These are phyloP conservation scores for Fusarium avenaceum DNA, from an alignment of 2,329 filamentous ascomycete genomes.

Conservation along the genomic window DNA sequence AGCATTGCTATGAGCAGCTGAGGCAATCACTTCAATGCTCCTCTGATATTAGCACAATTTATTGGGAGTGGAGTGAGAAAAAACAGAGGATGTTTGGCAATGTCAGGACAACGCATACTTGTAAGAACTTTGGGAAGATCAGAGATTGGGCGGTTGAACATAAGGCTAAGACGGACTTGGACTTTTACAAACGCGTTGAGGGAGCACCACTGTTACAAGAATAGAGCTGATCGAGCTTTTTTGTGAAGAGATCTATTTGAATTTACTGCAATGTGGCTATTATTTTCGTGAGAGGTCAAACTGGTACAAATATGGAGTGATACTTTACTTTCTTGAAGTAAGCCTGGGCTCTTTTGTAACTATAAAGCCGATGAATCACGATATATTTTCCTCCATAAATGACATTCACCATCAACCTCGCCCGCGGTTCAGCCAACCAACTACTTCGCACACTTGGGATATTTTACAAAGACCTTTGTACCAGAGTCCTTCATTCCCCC, in stretches of 20 bases:
- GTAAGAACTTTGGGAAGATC: conserved; percentile 17
- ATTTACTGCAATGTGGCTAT: no score
- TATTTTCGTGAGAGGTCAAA: no score
- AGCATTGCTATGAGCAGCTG: conserved; percentile 17
- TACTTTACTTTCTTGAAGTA: no score
- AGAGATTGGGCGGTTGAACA: conserved; percentile 14
- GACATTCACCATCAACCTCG: no score
- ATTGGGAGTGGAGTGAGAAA: conserved; percentile 19
- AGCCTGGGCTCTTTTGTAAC: no score
- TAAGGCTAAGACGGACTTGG: conserved; percentile 14
- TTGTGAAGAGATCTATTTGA: no score
- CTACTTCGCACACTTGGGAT: conserved; percentile 17
- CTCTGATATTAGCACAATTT: conserved; percentile 10
- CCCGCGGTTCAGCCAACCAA: accelerated
- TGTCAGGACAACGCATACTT: conserved; percentile 15
- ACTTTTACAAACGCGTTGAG: conserved; percentile 6
- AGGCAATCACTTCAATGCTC: conserved; percentile 18
- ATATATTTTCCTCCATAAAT: no score
- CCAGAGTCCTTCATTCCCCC: conserved; percentile 7
- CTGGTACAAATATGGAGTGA: no score
- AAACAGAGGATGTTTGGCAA: conserved; percentile 17
- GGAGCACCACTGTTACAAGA: conserved; percentile 9
- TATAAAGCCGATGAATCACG: no score
- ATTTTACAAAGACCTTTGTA: conserved; percentile 20
- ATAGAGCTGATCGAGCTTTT: not conserved